Evolutionary conservation across 306 rosid genomes (phyloP).

Genomic region (Neltuma alba): DNA sequence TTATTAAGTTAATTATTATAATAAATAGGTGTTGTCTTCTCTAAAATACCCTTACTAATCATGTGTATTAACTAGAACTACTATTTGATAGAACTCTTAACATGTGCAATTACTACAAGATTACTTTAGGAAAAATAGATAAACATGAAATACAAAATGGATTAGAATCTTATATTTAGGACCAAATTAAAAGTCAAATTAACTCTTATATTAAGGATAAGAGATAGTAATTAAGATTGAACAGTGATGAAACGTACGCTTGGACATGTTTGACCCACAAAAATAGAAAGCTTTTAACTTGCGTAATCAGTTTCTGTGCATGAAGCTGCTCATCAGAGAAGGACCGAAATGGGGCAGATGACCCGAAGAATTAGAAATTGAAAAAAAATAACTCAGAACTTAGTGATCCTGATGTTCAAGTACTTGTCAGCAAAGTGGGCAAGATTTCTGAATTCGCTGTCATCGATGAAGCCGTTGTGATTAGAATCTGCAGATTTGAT

Average conservation of each 20-base stretch:
- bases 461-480: slow-evolving; percentile 44
- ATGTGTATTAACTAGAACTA: too few species aligned
- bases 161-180: too few species aligned
- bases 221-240: neutral
- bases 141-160: too few species aligned
- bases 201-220: too few species aligned
- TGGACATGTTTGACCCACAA: neutral
- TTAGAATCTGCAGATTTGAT: slow-evolving; percentile 32
- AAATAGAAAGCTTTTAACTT: neutral
- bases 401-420: slow-evolving; percentile 34
- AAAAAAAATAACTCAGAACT: neutral
- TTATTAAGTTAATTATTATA: too few species aligned
- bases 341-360: neutral
- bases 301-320: neutral
- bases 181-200: too few species aligned
- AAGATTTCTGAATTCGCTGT: slow-evolving; percentile 40
- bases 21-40: too few species aligned
- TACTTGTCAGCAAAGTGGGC: slow-evolving; percentile 42
- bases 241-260: neutral
- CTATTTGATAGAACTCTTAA: too few species aligned
- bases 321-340: neutral
- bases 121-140: too few species aligned
- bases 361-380: neutral
- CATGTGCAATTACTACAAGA: too few species aligned
- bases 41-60: too few species aligned